Conservation (phyloP, 2,329 filamentous ascomycete genomes). For the Immersiporthe knoxdaviesiana region DNA sequence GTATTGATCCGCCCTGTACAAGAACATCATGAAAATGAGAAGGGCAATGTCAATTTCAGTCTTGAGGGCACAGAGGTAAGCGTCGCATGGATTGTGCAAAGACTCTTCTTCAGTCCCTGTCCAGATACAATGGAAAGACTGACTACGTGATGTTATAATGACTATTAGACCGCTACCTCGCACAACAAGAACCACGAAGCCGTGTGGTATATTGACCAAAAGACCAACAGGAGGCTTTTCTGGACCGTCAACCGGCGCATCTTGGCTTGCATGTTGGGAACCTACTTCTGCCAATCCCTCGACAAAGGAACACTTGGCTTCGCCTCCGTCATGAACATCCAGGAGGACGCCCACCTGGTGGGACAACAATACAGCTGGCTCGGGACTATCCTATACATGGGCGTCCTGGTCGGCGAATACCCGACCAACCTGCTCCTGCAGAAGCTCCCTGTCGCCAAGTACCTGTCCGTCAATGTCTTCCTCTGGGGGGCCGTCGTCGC, state of each 20-base stretch:
- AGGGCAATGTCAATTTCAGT: background rate
- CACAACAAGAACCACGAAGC: background rate
- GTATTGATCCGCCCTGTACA: background rate
- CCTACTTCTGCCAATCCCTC: conserved; percentile 49
- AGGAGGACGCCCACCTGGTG: conserved; percentile 37
- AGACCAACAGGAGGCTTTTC: conserved; percentile 54
- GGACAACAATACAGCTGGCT: conserved; percentile 43
- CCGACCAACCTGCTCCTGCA: conserved; percentile 45
- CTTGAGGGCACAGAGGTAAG: conserved; percentile 10
- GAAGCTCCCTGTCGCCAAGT: conserved; percentile 44
- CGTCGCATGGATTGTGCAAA: background rate
- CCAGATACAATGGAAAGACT: background rate
- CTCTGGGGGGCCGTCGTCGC: conserved; percentile 47
- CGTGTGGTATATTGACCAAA: conserved; percentile 52
- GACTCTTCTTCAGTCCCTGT: background rate
- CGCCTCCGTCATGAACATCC: conserved; percentile 36
- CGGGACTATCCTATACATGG: conserved; percentile 47
- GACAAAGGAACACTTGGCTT: conserved; percentile 38
- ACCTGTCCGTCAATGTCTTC: conserved; percentile 44
- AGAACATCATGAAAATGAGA: background rate
- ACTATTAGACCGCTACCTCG: background rate
- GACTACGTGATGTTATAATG: background rate
- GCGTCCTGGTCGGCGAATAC: conserved; percentile 47
- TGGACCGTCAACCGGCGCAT: conserved; percentile 53
- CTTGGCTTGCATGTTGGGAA: conserved; percentile 54